Conservation (phyloP, 192 early-diverging fungal genomes). For the Coemansia sp. region DNA sequence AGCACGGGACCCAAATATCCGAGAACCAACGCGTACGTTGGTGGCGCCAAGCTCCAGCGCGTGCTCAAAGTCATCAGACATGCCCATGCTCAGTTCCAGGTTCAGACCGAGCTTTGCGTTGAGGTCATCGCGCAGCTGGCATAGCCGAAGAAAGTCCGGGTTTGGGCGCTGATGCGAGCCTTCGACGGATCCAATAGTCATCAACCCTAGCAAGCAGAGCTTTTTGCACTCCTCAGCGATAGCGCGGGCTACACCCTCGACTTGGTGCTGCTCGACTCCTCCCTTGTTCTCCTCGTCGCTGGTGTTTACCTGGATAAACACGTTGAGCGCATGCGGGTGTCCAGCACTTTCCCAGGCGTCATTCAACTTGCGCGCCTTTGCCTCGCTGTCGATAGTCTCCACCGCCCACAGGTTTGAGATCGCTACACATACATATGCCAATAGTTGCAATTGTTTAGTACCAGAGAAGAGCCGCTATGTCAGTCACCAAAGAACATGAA, state of each 20-base stretch:
- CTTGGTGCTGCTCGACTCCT: slow-evolving; percentile 65
- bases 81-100: slow-evolving; percentile 94
- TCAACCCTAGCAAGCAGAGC: slow-evolving; percentile 79
- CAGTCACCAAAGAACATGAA: neutral
- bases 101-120: slow-evolving; percentile 19
- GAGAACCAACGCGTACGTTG: slow-evolving; percentile 91
- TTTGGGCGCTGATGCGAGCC: slow-evolving; percentile 49
- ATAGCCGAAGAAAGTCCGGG: slow-evolving; percentile 57
- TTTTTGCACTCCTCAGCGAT: slow-evolving; percentile 68
- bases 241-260: slow-evolving; percentile 62
- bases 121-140: slow-evolving; percentile 40
- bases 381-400: slow-evolving; percentile 86
- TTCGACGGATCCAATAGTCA: slow-evolving; percentile 93
- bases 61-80: slow-evolving; percentile 92
- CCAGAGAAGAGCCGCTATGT: neutral
- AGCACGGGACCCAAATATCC: slow-evolving; percentile 81
- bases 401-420: slow-evolving; percentile 91
- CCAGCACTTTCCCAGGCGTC: slow-evolving; percentile 67
- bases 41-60: slow-evolving; percentile 87
- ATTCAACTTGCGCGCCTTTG: slow-evolving; percentile 82
- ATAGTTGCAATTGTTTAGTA: neutral
- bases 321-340: slow-evolving; percentile 61
- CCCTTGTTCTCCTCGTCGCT: slow-evolving; percentile 88
- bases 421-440: slow-evolving; percentile 20
- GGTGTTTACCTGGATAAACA: slow-evolving; percentile 97